Conservation (phyloP, 192 early-diverging fungal genomes). For the Podila epicladia region DNA sequence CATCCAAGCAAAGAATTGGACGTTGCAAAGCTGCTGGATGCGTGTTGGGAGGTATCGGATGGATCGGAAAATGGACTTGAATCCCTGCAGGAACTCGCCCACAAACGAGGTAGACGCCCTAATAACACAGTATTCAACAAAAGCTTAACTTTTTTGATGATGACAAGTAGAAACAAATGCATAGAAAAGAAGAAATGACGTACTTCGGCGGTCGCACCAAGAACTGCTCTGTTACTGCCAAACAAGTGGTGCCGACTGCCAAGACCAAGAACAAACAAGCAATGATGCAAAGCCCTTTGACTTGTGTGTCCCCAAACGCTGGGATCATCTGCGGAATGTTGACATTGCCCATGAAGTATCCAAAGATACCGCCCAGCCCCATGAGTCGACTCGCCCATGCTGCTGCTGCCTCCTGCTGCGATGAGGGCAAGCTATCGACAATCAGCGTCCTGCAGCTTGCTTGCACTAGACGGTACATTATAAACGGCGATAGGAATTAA, state of each 20-base stretch:
- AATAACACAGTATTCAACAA: not conserved
- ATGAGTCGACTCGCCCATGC: constrained; percentile 91
- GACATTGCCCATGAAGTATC: constrained; percentile 91
- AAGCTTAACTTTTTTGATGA: not conserved
- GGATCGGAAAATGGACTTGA: constrained; percentile 45
- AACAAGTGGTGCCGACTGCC: constrained; percentile 78
- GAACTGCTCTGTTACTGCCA: constrained; percentile 62
- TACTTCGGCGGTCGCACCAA: constrained; percentile 45
- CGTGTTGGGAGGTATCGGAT: constrained; percentile 74
- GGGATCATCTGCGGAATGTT: constrained; percentile 77
- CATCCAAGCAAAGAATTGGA: constrained; percentile 98
- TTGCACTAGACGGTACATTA: constrained; percentile 64
- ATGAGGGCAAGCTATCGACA: constrained; percentile 81
- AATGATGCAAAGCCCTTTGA: constrained; percentile 84
- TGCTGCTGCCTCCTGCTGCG: constrained; percentile 86
- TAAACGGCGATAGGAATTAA: not conserved
- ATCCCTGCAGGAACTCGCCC: constrained; percentile 26
- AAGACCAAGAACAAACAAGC: constrained; percentile 72
- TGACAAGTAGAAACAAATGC: not conserved
- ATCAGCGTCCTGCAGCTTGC: constrained; percentile 87
- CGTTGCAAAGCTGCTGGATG: constrained; percentile 82
- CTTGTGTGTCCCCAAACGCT: constrained; percentile 79
- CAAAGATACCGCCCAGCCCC: constrained; percentile 85
- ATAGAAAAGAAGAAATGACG: not conserved
- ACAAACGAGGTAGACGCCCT: constrained; percentile 26